Evolutionary conservation across 192 early-diverging fungal species (phyloP).

Genomic region (Linderina pennispora): DNA sequence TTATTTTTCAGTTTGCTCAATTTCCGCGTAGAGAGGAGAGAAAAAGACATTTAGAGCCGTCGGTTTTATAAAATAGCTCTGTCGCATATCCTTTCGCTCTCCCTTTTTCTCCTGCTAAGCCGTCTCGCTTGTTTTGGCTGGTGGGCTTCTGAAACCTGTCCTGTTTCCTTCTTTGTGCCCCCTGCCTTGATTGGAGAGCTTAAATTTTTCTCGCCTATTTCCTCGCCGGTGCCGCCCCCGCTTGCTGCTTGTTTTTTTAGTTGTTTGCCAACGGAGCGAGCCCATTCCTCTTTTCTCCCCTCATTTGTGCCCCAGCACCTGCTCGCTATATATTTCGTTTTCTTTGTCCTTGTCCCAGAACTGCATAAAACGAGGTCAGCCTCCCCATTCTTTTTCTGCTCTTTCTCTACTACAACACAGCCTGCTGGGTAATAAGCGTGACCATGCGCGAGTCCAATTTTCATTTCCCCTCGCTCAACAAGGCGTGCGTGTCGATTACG

Average conservation of each 20-base stretch:
- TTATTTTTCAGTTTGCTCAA: constrained; percentile 11
- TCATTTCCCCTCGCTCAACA: constrained; percentile 69
- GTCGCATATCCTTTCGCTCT: constrained; percentile 3
- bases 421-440: too few relatives aligned
- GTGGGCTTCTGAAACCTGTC: too few relatives aligned
- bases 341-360: too few relatives aligned
- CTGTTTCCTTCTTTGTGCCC: constrained; percentile 3
- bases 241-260: neutral
- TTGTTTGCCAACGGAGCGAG: too few relatives aligned
- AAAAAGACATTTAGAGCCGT: too few relatives aligned
- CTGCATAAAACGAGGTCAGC: too few relatives aligned
- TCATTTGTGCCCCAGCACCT: too few relatives aligned
- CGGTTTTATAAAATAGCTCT: neutral
- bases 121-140: too few relatives aligned
- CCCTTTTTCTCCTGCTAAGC: constrained; percentile 1
- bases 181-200: too few relatives aligned
- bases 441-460: constrained; percentile 81
- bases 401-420: constrained; percentile 2
- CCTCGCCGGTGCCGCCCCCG: neutral
- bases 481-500: constrained; percentile 72
- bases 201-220: constrained; percentile 5
- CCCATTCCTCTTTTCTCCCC: too few relatives aligned
- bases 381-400: constrained; percentile 7
- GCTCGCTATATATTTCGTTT: too few relatives aligned
- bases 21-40: too few relatives aligned